Base-by-base conservation (phyloP, 1,284 basidiomycete species). In the Chalciporus piperatoides region DNA sequence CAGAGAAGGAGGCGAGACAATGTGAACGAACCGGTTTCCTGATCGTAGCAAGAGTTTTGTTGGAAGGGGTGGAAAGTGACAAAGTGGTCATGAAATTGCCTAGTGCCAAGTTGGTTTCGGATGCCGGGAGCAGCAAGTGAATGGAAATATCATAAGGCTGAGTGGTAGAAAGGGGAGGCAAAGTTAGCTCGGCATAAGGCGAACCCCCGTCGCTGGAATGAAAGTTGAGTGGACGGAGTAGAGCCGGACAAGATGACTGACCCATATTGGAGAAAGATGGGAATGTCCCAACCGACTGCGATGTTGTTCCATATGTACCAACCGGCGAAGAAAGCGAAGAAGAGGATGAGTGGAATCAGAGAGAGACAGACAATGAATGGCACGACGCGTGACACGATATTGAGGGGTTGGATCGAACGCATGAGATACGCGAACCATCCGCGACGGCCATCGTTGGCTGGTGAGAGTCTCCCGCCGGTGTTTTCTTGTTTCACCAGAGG, bases 21-120 rank as follows among this genome's bases (percentile, higher is more conserved):
- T 48, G 23, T 9, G 19, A 33, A 73, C 85, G 59, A 61, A 90
- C 87, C n/a, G 88, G 79, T 56, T 77, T 75, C 50, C 86, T 81
- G 42, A 77, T 68, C 12, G 71, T 69, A 5, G 70, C 68, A 17
- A 91, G 63, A 2, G 85, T 85, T 56, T 73, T 76, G 59, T 90
- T 90, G 17, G 73, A 73, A 15, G 71, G 55, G 0, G 82, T 80
- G 3, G 68, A 69, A 11, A 91, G 64, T 0, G 75, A 79, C 27
- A 91, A 63, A 32, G 73, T 76, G 6, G 79, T 71, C 87, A 91
- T 91, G 65, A 91, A 91, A 65, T 91, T 91, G 24, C 87, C 87
- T 1, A 91, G 76, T 3, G 72, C 81, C 57, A 78, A 71, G 68
- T 89, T 91, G 14, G 80, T 66, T 51, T 82, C 78, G n/a, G 76